Conservation (phyloP, 805 yeast species). For the Wickerhamia fluorescens region DNA sequence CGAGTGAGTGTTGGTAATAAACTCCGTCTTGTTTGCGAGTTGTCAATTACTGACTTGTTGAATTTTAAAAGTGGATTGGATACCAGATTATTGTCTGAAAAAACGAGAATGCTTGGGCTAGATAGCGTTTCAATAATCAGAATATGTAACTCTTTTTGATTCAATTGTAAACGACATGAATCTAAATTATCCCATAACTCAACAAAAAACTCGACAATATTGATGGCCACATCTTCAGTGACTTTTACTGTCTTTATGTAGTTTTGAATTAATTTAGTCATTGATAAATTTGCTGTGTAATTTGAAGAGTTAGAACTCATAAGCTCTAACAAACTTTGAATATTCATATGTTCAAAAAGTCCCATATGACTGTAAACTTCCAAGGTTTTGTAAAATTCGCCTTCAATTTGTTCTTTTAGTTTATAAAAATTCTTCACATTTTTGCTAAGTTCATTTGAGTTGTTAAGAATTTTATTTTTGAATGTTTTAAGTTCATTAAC, state of each 20-base stretch:
- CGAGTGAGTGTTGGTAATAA: conserved; percentile 55
- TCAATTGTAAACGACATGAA: conserved; percentile 53
- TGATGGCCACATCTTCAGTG: conserved; percentile 1
- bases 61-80: conserved; percentile 23
- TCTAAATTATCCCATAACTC: conserved; percentile 54
- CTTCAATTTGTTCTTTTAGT: conserved; percentile 32
- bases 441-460: conserved; percentile 14
- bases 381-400: conserved; percentile 16
- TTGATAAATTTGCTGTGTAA: conserved; percentile 17
- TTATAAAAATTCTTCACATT: conserved; percentile 33
- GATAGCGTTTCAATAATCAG: conserved; percentile 46
- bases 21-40: conserved; percentile 58
- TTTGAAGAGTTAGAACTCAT: conserved; percentile 16
- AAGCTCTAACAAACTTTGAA: conserved; percentile 2
- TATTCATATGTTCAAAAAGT: background rate
- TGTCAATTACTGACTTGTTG: conserved; percentile 37
- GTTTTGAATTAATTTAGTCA: conserved; percentile 12
- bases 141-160: conserved; percentile 59
- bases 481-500: conserved; percentile 12
- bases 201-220: conserved; percentile 19
- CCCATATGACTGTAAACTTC: conserved; percentile 1
- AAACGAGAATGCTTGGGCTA: conserved; percentile 31
- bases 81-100: conserved; percentile 24
- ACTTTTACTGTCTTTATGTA: conserved; percentile 9
- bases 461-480: conserved; percentile 11